Conservation (phyloP, 1,284 basidiomycete genomes). For the Retiboletus fuscus region DNA sequence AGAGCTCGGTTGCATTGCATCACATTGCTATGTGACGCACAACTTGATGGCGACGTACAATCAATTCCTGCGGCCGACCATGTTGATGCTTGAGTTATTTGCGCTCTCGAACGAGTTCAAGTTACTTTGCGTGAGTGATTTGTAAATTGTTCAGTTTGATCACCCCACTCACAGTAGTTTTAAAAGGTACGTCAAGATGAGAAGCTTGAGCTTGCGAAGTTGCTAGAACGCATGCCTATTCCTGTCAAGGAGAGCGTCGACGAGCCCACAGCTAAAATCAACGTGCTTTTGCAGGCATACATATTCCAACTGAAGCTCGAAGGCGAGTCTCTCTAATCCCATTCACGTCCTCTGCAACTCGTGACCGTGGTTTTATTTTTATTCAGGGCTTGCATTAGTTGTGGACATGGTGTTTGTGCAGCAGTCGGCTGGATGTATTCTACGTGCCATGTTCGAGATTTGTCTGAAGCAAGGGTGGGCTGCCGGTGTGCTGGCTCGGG, state of each 20-base stretch:
- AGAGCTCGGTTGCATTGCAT: slow-evolving; percentile 95
- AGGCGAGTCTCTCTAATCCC: slow-evolving; percentile 63
- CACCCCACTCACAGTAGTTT: background rate
- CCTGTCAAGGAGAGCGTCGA: slow-evolving; percentile 60
- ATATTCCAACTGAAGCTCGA: slow-evolving; percentile 95
- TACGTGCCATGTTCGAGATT: slow-evolving; percentile 97
- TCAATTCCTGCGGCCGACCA: slow-evolving; percentile 90
- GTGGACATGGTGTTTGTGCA: slow-evolving; percentile 98
- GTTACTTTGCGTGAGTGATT: slow-evolving; percentile 79
- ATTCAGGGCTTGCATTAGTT: slow-evolving; percentile 46
- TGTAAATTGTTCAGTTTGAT: background rate
- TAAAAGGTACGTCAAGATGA: slow-evolving; percentile 71
- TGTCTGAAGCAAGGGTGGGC: slow-evolving; percentile 98
- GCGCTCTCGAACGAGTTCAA: slow-evolving; percentile 98
- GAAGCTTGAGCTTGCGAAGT: slow-evolving; percentile 89
- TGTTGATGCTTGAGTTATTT: slow-evolving; percentile 93
- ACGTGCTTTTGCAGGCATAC: slow-evolving; percentile 94
- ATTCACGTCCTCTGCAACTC: too few species aligned
- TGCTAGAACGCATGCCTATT: slow-evolving; percentile 94
- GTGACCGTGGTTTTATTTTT: too few species aligned
- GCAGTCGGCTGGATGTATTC: slow-evolving; percentile 91
- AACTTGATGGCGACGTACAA: slow-evolving; percentile 98
- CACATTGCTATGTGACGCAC: slow-evolving; percentile 96
- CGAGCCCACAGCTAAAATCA: slow-evolving; percentile 96
- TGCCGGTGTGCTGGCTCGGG: slow-evolving; percentile 87